Conservation (phyloP, 2,329 filamentous ascomycete species). For the Zelopaecilomyces penicillatus region DNA sequence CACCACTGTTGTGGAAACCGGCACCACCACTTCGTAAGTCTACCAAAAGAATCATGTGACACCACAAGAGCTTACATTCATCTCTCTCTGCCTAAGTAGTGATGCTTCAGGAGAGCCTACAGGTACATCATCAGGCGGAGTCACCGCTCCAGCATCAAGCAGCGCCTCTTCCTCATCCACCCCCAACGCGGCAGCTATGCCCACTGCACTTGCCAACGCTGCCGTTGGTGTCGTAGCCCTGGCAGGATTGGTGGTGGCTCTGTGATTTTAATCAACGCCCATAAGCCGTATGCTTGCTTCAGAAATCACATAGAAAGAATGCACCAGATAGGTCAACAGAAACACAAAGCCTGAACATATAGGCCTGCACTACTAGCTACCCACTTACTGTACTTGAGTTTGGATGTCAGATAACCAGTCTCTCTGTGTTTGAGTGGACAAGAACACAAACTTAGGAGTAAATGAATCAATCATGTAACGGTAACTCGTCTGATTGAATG, state of each 20-base stretch:
- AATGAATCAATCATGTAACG: no score
- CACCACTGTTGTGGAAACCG: not conserved
- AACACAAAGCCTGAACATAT: no score
- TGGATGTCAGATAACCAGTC: no score
- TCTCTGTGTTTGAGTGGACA: no score
- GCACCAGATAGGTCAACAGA: no score
- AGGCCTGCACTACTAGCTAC: no score
- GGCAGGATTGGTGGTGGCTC: constrained; percentile 13
- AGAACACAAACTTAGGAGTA: no score
- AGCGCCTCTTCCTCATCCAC: not conserved
- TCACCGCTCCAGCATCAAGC: not conserved
- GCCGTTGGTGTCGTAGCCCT: constrained; percentile 14
- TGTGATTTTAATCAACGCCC: constrained; percentile 1
- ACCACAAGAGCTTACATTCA: no score
- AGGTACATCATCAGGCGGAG: not conserved
- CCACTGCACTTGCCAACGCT: constrained; percentile 13
- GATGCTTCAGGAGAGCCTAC: not conserved
- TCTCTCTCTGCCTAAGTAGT: not conserved
- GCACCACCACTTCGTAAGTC: not conserved
- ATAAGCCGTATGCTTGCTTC: no score
- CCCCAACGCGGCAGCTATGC: constrained; percentile 15
- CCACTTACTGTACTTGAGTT: no score
- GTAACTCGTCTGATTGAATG: no score
- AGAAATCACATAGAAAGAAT: no score
- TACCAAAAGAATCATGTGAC: not conserved